A percentile compares a stretch with the other conserved stretches of the same genome.
Evolutionary conservation across 1,139 yeast genomes (phyloP).

Genomic region (Debaryomycetaceae sp.): DNA sequence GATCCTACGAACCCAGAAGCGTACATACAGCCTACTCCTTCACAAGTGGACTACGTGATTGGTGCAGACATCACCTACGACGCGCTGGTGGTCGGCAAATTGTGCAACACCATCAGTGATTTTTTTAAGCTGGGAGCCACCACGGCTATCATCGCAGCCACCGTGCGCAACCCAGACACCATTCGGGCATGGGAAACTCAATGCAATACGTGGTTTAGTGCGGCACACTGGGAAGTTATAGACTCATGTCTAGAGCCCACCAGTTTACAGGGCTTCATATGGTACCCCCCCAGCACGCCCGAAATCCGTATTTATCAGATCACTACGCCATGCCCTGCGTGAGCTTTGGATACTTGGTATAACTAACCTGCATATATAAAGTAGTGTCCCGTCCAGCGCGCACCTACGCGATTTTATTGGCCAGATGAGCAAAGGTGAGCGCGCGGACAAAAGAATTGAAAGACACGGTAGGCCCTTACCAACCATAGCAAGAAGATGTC

Average conservation of each 20-base stretch:
- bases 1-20: constrained; percentile 28
- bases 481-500: constrained; percentile 8
- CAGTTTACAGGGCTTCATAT: constrained; percentile 15
- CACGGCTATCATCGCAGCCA: constrained; percentile 59
- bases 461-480: neutral
- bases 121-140: constrained; percentile 29
- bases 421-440: constrained; percentile 5
- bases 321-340: neutral
- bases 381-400: constrained; percentile 8
- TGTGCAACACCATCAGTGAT: constrained; percentile 46
- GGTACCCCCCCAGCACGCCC: constrained; percentile 34
- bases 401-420: constrained; percentile 11
- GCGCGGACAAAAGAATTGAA: constrained; percentile 3
- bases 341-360: constrained; percentile 1
- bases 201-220: constrained; percentile 24
- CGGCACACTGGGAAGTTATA: constrained; percentile 23
- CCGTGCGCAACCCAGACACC: constrained; percentile 64
- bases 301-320: constrained; percentile 40
- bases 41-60: constrained; percentile 44
- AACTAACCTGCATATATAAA: constrained; percentile 1
- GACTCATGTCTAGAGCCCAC: constrained; percentile 17
- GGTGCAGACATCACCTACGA: constrained; percentile 93
- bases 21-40: constrained; percentile 20
- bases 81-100: constrained; percentile 49
- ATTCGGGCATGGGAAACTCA: constrained; percentile 47